Base-by-base conservation (phyloP, 1,284 basidiomycete species). In the Mycena citricolor region DNA sequence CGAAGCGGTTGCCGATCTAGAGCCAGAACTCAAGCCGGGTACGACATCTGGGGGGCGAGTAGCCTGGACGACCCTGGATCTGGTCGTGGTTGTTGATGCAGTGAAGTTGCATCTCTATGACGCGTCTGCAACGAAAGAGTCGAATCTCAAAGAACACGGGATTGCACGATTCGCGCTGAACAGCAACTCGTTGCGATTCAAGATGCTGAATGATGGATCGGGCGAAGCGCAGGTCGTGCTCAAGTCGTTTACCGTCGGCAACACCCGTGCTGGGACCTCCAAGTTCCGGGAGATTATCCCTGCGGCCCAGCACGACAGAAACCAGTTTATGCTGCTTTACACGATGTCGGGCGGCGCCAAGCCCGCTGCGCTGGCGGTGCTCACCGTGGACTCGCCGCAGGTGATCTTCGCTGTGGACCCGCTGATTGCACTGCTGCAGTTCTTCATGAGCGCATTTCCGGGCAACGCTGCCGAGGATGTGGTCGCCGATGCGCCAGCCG, bases 201-300 rank as follows among this genome's bases (percentile, higher is more conserved):
- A 98, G 68, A 75, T 83, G 61, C 74, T 94, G 17, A 89, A 88
- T 13, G 83, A 94, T 61, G 85, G 86, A 17, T 81, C 92, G 8
- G 76, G 83, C 53, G 93, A 97, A 63, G 84, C 88, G 3, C 94
- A 98, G 64, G 70, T 97, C 37, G 75, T 93, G 26, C 69, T 99
- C 23, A 86, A 87, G 59, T 93, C 94, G 0, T 86, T 99, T 59
- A 94, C 92, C 0, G 88, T 97, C 71, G 84, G 79, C 60, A 97
- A 95, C 61, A 98, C 87, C 4, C 76, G 88, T 35, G 78, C 87
- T 0, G 90, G 90, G 6, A 76, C 74, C 44, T 89, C 91, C 14
- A 88, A 83, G 58, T 98, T 95, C 71, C 79, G 95, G 35, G 95
- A 99, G 62, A 94, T 99, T 47, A 90, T 99, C 49, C 97, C 97